A percentile compares a stretch with the other conserved stretches of the same genome.
These are phyloP conservation scores for Naganishia albida DNA, from an alignment of 1,284 basidiomycete species.

Conservation along the genomic window DNA sequence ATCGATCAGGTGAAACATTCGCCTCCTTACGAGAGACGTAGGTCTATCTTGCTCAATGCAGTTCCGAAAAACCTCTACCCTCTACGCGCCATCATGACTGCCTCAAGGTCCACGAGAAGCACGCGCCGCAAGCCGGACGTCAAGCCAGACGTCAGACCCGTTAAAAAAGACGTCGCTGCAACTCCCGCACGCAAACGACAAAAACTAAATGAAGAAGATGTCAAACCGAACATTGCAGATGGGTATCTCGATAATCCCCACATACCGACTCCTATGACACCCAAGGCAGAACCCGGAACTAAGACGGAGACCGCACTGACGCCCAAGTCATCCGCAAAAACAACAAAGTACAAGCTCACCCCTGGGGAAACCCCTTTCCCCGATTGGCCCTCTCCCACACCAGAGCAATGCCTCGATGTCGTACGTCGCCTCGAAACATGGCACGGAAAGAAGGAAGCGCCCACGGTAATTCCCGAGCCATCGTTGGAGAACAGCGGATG, in stretches of 20 bases:
- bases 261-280: neutral
- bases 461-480: constrained; percentile 10
- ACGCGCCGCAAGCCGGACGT: too few relatives aligned
- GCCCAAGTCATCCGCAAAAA: constrained; percentile 10
- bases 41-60: too few relatives aligned
- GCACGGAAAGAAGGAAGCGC: constrained; percentile 29
- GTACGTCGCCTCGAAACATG: constrained; percentile 67
- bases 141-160: too few relatives aligned
- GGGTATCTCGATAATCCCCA: constrained; percentile 12
- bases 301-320: neutral
- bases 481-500: constrained; percentile 53
- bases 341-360: constrained; percentile 24
- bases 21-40: too few relatives aligned
- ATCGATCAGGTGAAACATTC: too few relatives aligned
- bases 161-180: neutral
- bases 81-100: too few relatives aligned
- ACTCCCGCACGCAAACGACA: constrained; percentile 1
- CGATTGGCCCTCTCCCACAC: constrained; percentile 25
- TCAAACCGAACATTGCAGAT: constrained; percentile 3
- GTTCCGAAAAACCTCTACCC: too few relatives aligned
- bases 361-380: constrained; percentile 33
- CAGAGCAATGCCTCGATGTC: constrained; percentile 55
- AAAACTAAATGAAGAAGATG: neutral
- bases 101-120: too few relatives aligned
- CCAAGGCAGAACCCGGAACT: neutral